These are phyloP conservation scores for Piper betle DNA, from an alignment of 164 flowering plant species.

Conservation along the genomic window DNA sequence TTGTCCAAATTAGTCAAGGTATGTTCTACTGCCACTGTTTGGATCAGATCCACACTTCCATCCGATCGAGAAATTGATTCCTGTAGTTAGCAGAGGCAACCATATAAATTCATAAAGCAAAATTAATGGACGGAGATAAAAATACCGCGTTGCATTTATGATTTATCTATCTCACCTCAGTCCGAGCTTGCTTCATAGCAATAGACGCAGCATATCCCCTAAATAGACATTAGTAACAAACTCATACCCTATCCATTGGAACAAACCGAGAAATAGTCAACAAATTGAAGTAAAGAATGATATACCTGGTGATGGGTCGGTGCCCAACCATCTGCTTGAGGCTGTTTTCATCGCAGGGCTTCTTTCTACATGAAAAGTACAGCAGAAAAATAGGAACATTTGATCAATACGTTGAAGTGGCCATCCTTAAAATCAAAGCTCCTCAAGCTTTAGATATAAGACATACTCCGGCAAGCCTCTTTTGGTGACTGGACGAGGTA, in stretches of 20 bases:
- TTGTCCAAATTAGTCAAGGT: slow-evolving; percentile 22
- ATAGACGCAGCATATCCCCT: slow-evolving; percentile 76
- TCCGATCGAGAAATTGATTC: slow-evolving; percentile 1
- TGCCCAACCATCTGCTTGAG: not conserved
- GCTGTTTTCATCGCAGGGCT: slow-evolving; percentile 1
- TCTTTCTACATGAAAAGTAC: not conserved
- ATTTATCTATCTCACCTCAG: slow-evolving; percentile 18
- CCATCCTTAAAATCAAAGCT: not conserved
- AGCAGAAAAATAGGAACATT: not conserved
- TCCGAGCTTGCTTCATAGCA: slow-evolving; percentile 24
- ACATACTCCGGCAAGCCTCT: slow-evolving; percentile 16
- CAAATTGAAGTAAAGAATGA: too few relatives aligned
- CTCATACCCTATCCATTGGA: not conserved
- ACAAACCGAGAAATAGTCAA: not conserved
- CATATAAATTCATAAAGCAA: not conserved
- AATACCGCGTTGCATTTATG: not conserved
- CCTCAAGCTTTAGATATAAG: not conserved
- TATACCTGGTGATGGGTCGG: slow-evolving; percentile 8
- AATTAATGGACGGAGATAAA: not conserved
- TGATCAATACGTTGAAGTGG: not conserved
- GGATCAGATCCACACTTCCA: slow-evolving; percentile 3
- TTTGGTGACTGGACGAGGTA: slow-evolving; percentile 42
- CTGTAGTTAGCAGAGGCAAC: slow-evolving; percentile 12
- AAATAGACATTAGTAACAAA: slow-evolving; percentile 7
- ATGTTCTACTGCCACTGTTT: slow-evolving; percentile 8